phyloP scores from a whole-genome alignment of 2,329 filamentous ascomycete species.

The Clathrospora elynae region DNA sequence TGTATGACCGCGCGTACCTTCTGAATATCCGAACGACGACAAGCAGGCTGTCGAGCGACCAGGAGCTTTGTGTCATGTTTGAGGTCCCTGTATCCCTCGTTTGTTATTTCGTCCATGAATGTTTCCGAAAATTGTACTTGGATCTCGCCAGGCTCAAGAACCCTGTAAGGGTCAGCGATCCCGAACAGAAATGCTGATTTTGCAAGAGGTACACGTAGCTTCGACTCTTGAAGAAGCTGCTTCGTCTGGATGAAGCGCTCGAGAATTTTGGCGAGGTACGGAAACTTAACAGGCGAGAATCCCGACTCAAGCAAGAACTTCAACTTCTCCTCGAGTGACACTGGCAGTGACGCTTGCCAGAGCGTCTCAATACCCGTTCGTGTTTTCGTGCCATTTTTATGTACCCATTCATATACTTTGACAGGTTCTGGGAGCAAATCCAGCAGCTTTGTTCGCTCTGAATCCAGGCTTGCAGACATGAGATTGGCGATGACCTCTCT shows the following conservation, averaged over 20 bases:
- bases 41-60: conserved; percentile 71
- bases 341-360: conserved; percentile 37
- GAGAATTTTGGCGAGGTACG: conserved; percentile 57
- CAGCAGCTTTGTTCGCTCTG: conserved; percentile 60
- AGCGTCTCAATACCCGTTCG: conserved; percentile 20
- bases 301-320: conserved; percentile 52
- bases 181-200: conserved; percentile 69
- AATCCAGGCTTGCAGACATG: conserved; percentile 57
- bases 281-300: conserved; percentile 59
- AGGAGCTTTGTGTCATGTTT: conserved; percentile 65
- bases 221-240: conserved; percentile 60
- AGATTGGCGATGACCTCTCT: conserved; percentile 54
- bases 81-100: conserved; percentile 60
- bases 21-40: conserved; percentile 74
- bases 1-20: conserved; percentile 58
- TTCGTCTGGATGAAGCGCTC: conserved; percentile 57
- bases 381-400: conserved; percentile 42
- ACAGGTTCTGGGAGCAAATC: conserved; percentile 58
- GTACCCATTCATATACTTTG: conserved; percentile 58
- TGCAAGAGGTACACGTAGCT: conserved; percentile 65
- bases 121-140: conserved; percentile 68
- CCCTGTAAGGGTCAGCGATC: conserved; percentile 67
- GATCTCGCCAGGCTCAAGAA: conserved; percentile 68
- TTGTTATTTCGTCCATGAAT: conserved; percentile 61
- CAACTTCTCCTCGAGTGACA: conserved; percentile 31